These are phyloP conservation scores for Beauveria bassiana DNA, from an alignment of 2,329 filamentous ascomycete genomes.

Conservation along the genomic window DNA sequence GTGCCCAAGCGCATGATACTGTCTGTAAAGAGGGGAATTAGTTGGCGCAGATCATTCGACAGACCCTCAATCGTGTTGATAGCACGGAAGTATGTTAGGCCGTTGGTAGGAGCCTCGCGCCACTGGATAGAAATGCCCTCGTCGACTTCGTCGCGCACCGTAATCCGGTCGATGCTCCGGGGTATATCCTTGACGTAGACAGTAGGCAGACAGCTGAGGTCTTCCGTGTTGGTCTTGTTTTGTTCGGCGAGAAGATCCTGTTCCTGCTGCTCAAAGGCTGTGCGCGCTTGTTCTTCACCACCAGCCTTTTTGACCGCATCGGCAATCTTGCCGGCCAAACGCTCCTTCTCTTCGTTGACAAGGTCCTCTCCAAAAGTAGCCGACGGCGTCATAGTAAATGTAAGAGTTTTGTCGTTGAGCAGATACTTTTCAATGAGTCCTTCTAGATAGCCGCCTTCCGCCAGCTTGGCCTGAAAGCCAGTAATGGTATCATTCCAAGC, in stretches of 20 bases:
- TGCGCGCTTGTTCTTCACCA: slow-evolving; percentile 61
- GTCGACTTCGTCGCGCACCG: slow-evolving; percentile 56
- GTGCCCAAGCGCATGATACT: slow-evolving; percentile 91
- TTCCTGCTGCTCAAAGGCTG: slow-evolving; percentile 69
- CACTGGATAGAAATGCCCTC: slow-evolving; percentile 70
- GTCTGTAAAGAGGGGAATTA: slow-evolving; percentile 87
- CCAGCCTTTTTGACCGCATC: slow-evolving; percentile 62
- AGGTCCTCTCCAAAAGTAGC: slow-evolving; percentile 66
- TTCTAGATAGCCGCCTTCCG: slow-evolving; percentile 74
- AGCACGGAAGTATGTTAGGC: slow-evolving; percentile 89
- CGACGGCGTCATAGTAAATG: slow-evolving; percentile 90
- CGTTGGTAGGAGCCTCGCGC: slow-evolving; percentile 90
- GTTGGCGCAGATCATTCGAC: slow-evolving; percentile 72
- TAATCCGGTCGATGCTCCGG: slow-evolving; percentile 56
- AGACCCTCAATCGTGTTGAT: slow-evolving; percentile 73
- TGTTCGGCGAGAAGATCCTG: slow-evolving; percentile 74
- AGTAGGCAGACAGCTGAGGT: slow-evolving; percentile 80
- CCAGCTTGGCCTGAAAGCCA: slow-evolving; percentile 71
- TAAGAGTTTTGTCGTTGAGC: slow-evolving; percentile 76
- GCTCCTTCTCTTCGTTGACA: slow-evolving; percentile 65
- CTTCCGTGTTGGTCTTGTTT: slow-evolving; percentile 73
- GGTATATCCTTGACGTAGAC: slow-evolving; percentile 87
- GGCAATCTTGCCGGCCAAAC: slow-evolving; percentile 67
- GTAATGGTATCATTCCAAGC: slow-evolving; percentile 86
- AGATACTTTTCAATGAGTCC: slow-evolving; percentile 82